Evolutionary conservation across 2,329 filamentous ascomycete species (phyloP).

Genomic region (Microdochium paspali): DNA sequence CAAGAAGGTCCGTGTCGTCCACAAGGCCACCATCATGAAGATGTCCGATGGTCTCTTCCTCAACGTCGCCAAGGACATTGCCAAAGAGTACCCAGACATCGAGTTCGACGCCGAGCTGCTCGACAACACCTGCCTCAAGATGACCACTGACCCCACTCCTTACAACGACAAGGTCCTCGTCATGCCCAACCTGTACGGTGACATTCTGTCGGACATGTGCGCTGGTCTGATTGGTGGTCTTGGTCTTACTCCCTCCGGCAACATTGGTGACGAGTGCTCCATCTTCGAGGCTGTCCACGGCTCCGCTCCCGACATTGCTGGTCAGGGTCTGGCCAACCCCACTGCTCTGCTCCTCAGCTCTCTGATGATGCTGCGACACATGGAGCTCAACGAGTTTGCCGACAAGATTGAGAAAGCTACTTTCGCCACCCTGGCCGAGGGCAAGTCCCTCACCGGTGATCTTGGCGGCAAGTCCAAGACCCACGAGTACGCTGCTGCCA

Average conservation of each 20-base stretch:
- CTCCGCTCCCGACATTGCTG: conserved; percentile 91
- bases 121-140: conserved; percentile 99
- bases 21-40: conserved; percentile 99
- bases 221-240: conserved; percentile 96
- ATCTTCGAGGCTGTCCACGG: conserved; percentile 99
- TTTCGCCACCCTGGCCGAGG: conserved; percentile 90
- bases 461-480: conserved; percentile 96
- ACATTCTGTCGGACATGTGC: conserved; percentile 99
- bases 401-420: conserved; percentile 86
- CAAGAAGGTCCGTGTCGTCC: conserved; percentile 93
- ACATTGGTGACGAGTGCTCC: conserved; percentile 98
- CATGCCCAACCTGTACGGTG: conserved; percentile 97
- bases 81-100: conserved; percentile 92
- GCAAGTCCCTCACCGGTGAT: conserved; percentile 93
- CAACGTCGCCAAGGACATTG: conserved; percentile 70
- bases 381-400: conserved; percentile 81
- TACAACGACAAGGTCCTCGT: conserved; percentile 99
- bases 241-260: conserved; percentile 92
- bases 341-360: conserved; percentile 90
- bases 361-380: conserved; percentile 99
- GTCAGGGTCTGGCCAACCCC: conserved; percentile 93
- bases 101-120: conserved; percentile 97
- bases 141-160: conserved; percentile 88
- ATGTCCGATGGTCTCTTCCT: conserved; percentile 99
- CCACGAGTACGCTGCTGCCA: conserved; percentile 83